A percentile compares a stretch with the other conserved stretches of the same genome.
Conservation (phyloP, 139 green algal genomes). For the Chlamydomonas eustigma region DNA sequence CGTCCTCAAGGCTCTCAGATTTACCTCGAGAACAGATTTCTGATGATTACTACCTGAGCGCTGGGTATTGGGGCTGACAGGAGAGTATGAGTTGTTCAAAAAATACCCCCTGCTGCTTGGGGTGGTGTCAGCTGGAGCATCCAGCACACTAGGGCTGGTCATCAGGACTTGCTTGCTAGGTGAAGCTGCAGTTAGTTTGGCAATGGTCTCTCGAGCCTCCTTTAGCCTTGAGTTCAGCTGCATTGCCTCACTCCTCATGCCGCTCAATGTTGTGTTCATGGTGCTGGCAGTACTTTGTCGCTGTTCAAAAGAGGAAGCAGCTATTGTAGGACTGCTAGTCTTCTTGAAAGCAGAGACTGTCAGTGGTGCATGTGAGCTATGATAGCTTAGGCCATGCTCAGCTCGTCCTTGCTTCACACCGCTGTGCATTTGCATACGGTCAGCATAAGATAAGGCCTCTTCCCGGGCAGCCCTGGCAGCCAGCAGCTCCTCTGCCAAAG, state of each 20-base stretch:
- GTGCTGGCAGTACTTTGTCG: too few species aligned
- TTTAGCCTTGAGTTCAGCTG: not conserved
- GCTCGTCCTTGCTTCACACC: too few species aligned
- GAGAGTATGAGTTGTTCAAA: not conserved
- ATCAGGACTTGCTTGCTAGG: not conserved
- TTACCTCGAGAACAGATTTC: not conserved
- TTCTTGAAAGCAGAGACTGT: not conserved
- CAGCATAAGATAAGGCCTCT: not conserved
- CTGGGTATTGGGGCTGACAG: not conserved
- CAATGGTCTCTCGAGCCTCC: not conserved
- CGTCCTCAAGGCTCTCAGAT: not conserved
- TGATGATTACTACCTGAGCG: not conserved
- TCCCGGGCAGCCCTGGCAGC: not conserved
- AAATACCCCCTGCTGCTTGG: not conserved
- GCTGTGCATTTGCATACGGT: too few species aligned
- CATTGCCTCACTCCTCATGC: too few species aligned
- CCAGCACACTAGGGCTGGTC: not conserved
- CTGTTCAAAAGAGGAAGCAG: too few species aligned
- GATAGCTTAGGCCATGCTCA: too few species aligned
- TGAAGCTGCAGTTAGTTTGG: not conserved
- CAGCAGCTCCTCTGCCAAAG: not conserved
- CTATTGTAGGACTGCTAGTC: not conserved
- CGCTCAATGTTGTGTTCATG: too few species aligned
- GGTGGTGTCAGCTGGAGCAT: not conserved
- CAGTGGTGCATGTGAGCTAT: too few species aligned